These are phyloP conservation scores for Puccinia hordei DNA, from an alignment of 1,284 basidiomycete genomes.

Conservation along the genomic window DNA sequence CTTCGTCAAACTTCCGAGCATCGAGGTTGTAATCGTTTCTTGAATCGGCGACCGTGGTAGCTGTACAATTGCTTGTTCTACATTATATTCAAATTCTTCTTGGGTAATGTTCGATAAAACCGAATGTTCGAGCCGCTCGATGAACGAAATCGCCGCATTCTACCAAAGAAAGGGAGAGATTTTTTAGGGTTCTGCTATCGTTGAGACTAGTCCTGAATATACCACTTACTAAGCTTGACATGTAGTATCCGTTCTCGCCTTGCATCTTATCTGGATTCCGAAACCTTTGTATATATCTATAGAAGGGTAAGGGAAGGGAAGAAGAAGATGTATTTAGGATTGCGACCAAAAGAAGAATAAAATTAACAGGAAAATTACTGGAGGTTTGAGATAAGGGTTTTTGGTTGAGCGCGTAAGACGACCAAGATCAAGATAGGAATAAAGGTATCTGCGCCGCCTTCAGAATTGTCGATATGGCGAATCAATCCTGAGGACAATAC, in stretches of 20 bases:
- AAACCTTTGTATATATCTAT: conserved; percentile 91
- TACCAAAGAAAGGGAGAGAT: no score
- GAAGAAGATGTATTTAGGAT: not conserved
- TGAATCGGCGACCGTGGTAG: conserved; percentile 15
- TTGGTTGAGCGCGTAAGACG: conserved; percentile 88
- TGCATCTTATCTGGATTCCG: conserved; percentile 83
- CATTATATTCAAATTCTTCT: conserved; percentile 69
- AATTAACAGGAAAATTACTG: conserved; percentile 66
- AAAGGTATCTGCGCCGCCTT: conserved; percentile 75
- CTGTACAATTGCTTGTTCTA: conserved; percentile 27
- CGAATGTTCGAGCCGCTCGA: conserved; percentile 94
- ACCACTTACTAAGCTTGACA: conserved; percentile 85
- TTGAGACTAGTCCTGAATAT: no score
- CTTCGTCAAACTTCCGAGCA: no score
- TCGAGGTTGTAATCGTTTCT: no score
- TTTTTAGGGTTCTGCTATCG: no score
- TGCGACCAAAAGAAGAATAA: not conserved
- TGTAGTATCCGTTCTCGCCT: conserved; percentile 95
- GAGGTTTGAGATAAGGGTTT: conserved; percentile 88
- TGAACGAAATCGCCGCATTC: conserved; percentile 90
- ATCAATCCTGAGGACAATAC: conserved; percentile 60
- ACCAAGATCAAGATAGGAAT: conserved; percentile 93
- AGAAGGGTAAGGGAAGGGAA: conserved; percentile 16
- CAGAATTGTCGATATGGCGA: conserved; percentile 29
- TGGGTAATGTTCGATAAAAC: conserved; percentile 88